Base-by-base conservation (phyloP, 1,284 basidiomycete genomes). In the Marasmius fiardii region DNA sequence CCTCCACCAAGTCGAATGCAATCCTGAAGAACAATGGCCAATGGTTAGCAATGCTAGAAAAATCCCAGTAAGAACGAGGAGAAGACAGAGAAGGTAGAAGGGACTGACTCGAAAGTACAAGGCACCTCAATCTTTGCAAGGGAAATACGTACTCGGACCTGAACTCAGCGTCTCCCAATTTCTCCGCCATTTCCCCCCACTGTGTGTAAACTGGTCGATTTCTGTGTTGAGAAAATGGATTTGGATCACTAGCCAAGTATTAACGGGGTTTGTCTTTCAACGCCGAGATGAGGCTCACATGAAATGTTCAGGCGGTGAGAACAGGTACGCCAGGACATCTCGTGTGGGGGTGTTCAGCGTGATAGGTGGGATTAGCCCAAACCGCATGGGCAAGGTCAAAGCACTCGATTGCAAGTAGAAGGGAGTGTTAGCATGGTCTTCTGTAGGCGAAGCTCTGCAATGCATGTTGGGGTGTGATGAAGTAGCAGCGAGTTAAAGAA, bases 1-100 rank as follows among this genome's bases (percentile, higher is more conserved):
- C 90, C 70, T 95, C 92, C 65, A 95, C 85, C 52, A 95, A 83
- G 73, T 95, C 92, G 50, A 89, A 80, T 1, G 91, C 88, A 64
- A 95, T 88, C 68, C 92, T 94, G 69, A 55, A 65, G 60, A 62
- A 39, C 33, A 50, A 28, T 20, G 51, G 39, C 43, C 41, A 58
- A 48, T 23, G 20, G 52, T 41, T 35, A 51, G 21, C 48, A 28
- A 39, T 37, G 49, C 43, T 48, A 10, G 28, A 31, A 10, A 10
- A 31, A 10, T 4, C 10, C 10, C 28, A 31, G 10, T 31, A 31
- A 31, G 28, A 31, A 31, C 4, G 28, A 31, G 4, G 28, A 31
- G 10, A 31, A 4, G 28, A 31, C 28, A 10, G 28, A 31, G 28
- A n/a, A n/a, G 28, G 28, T 31, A 31, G 28, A 31, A 31, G 10